Evolutionary conservation across 495 filamentous ascomycete genomes (phyloP), one percentile per base, ranked within the genome.

Genomic region (Parmelia sp.): DNA sequence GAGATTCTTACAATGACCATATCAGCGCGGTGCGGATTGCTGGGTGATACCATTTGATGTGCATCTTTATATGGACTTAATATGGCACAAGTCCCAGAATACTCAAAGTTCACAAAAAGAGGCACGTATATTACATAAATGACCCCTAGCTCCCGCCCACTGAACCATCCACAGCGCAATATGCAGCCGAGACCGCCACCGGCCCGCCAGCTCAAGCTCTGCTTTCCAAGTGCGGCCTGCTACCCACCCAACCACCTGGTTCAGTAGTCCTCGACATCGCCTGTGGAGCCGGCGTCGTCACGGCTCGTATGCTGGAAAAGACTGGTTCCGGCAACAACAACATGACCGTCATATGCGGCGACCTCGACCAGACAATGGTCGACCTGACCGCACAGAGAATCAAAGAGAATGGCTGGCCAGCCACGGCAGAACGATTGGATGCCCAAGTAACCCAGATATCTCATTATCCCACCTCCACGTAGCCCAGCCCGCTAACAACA

Each of bases 261-360:
- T 25, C 57, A 14, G 57, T 58, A 17, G 68, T 79, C 21, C 62
- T 80, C 23, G 78, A 80, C 45, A 74, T 75, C 63, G 77, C 74
- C 7, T 80, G 76, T 56, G 77, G 78, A n/a, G 75, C 76, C 33
- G 77, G 76, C 0, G 69, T 80, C 45, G 66, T 78, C 23, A 73
- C 75, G 11, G 70, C 68, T 25, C 59, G 67, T 7, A 69, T 79
- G 11, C 62, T 77, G 23, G 36, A 57, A 3, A 63, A 68, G 12
- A 67, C 70, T 33, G 60, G 63, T 5, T 15, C 65, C 12, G 58
- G 57, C n/a, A 72, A 73, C 44, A 47, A 60, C 3, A 67, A 62
- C 9, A 70, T 71, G 69, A 64, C 70, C 11, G 56, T 80, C 57
- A 75, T 72, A 7, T 77, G 73, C 27, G 75, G 75, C 19, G 78